A percentile compares a stretch with the other conserved stretches of the same genome.
phyloP scores from a whole-genome alignment of 495 filamentous ascomycete genomes.

The Neurospora discreta region DNA sequence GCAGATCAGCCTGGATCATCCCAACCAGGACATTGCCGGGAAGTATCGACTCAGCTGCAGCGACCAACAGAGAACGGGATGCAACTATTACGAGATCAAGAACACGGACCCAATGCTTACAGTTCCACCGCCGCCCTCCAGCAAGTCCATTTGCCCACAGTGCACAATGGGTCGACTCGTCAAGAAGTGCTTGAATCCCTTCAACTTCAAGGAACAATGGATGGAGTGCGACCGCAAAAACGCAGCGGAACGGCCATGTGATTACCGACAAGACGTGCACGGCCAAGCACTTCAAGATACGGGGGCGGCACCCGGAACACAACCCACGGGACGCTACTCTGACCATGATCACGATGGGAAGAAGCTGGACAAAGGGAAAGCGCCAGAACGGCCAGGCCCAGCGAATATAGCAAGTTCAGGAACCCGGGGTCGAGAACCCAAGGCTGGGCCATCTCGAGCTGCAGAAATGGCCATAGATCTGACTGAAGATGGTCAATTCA shows the following conservation, averaged over 20 bases:
- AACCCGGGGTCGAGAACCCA: neutral
- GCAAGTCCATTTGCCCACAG: neutral
- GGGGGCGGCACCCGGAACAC: neutral
- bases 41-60: conserved; percentile 9
- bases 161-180: neutral
- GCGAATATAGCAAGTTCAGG: neutral
- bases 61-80: conserved; percentile 2
- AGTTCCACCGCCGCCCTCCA: neutral
- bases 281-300: neutral
- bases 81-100: conserved; percentile 1
- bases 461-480: neutral
- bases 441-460: neutral
- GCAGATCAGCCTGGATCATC: conserved; percentile 1
- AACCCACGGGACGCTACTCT: neutral
- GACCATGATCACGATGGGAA: neutral
- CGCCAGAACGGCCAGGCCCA: neutral
- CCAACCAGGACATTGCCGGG: neutral
- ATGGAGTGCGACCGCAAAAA: conserved; percentile 3
- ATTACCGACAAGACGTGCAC: neutral
- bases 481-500: neutral
- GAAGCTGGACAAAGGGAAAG: neutral
- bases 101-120: conserved; percentile 1
- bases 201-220: neutral
- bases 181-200: neutral
- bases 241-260: conserved; percentile 2